Evolutionary conservation across 805 yeast species (phyloP), one percentile per base, ranked within the genome.

Genomic region (Hyphopichia homilentoma): DNA sequence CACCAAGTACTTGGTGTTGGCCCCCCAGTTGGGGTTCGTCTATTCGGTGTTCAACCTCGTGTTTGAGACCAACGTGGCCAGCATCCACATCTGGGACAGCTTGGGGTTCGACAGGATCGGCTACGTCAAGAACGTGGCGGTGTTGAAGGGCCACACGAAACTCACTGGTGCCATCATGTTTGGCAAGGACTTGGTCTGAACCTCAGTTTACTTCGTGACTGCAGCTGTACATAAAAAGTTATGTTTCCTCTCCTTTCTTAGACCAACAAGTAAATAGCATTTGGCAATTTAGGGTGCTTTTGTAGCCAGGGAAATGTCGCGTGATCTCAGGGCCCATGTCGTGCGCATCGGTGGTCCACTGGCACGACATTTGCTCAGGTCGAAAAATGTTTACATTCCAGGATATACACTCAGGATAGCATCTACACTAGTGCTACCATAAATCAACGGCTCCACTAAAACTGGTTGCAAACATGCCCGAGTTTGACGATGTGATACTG

Each of bases 11-110:
- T 51, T 87, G 27, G 52, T 59, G 31, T 78, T 81, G 76, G 96
- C 93, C 0, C 89, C 94, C 0, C 48, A 68, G 30, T 59, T 89
- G 20, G 96, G 96, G 0, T 89, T 81, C 57, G 75, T 70, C 5
- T 85, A 85, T 48, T 81, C 90, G 5, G 90, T 89, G 9, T 89
- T 84, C 68, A 89, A 89, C 56, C 67, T 89, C 30, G 97, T 89
- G 1, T 89, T 81, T 51, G 93, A 70, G 30, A 79, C 88, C 2
- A 89, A 89, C 51, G 62, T 60, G 3, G 96, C 88, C 3, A 84
- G 95, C 47, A 54, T 68, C 46, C 70, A 62, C 47, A 81, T 84
- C 33, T 89, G 97, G 97, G 96, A 88, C 31, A 45, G 65, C 1
- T 66, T 89, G 16, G 94, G 95, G 2, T 89, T 88, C 45, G 82